These are phyloP conservation scores for Mortierella sp. DNA, from an alignment of 371 early-diverging fungal species.

Conservation along the genomic window DNA sequence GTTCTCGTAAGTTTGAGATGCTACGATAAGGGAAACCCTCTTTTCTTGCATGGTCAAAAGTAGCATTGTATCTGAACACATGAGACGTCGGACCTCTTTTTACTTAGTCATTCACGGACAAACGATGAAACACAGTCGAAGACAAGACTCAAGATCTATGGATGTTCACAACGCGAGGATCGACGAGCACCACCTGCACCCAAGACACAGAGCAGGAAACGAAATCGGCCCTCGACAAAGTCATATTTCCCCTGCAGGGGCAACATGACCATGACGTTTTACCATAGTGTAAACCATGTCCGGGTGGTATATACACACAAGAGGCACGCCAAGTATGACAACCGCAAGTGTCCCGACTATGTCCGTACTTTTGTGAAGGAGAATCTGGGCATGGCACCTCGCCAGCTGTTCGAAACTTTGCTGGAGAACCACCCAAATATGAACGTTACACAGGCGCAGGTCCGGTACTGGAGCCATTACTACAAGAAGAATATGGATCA, in stretches of 20 bases:
- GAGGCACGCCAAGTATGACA: conserved; percentile 49
- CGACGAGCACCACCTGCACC: conserved; percentile 50
- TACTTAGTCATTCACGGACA: conserved; percentile 48
- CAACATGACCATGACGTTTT: conserved; percentile 50
- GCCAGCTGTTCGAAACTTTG: conserved; percentile 29
- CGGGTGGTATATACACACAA: conserved; percentile 46
- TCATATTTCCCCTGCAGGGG: conserved; percentile 50
- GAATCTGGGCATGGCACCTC: conserved; percentile 33
- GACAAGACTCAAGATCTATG: conserved; percentile 50
- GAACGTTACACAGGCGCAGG: conserved; percentile 44
- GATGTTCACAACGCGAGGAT: conserved; percentile 49
- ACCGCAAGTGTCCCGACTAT: conserved; percentile 50
- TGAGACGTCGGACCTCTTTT: no score
- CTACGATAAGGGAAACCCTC: no score
- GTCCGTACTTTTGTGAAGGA: conserved; percentile 45
- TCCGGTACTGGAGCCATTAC: conserved; percentile 52
- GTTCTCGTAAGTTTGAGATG: conserved; percentile 40
- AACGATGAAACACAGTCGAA: conserved; percentile 53
- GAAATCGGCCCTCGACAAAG: conserved; percentile 49
- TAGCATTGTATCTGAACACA: no score
- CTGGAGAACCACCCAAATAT: conserved; percentile 18
- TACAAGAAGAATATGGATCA: conserved; percentile 42
- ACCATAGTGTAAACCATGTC: conserved; percentile 39
- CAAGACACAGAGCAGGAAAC: conserved; percentile 45
- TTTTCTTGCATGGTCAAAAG: no score